Base-by-base conservation (phyloP, 768 basidiomycete species). In the Lentinula sp. region DNA sequence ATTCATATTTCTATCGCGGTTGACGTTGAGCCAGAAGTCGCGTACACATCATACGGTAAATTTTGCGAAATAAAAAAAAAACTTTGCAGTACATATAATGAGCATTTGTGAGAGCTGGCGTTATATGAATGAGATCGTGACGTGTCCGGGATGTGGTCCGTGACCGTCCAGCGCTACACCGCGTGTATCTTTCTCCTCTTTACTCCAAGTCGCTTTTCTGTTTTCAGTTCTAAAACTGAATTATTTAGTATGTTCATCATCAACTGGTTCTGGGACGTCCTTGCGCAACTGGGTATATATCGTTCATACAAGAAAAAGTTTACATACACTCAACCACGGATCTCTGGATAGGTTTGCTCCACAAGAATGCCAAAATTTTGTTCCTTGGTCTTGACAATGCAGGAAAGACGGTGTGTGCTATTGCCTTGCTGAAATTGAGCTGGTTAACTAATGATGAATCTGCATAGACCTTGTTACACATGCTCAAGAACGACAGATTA, bases 351-450 rank as follows among this genome's bases (percentile, higher is more conserved):
- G 94, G 94, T 65, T 81, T 96, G 68, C 69, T 89, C 77, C 91
- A 95, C 82, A 97, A 99, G 89, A 98, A 97, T 72, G 97, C 97
- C 66, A 99, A 98, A 84, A 97, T 99, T 72, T 84, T 99, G 65
- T 99, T 99, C 87, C 85, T 99, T 57, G 97, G 97, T 64, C 84
- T 98, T 59, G 96, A 98, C 74, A 99, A 98, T 80, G 97, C 97
- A 57, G 96, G 97, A 71, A 99, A 98, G 84, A 98, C 97, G 62
- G 96, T 97, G 64, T 62, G 89, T 69, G 13, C 21, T 61, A 40
- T 4, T 1, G 23, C 9, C 40, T 40, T 39, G 10, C 18, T 4
- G 42, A 34, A 59, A n/a, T 31, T 46, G 45, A 34, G 35, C 37
- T 28, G 18, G 34, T 46, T 7, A 52, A 16, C 11, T 50, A 18